Percentiles rank a stretch among this genome's conserved stretches.
phyloP scores from a whole-genome alignment of 2,329 filamentous ascomycete species.

The Hypoxylon sp. region DNA sequence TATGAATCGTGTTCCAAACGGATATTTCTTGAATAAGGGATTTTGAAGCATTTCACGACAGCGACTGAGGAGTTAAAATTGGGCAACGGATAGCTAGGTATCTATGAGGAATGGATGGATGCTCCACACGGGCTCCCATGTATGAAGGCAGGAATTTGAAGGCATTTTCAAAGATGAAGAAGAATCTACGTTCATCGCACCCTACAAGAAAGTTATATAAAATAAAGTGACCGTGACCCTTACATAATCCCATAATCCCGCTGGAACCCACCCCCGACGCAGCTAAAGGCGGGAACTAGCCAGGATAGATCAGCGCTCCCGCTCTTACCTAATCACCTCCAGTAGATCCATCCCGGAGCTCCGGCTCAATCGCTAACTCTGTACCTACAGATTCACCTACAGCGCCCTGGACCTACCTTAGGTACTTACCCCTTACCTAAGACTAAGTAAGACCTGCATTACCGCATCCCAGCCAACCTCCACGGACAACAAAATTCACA shows the following conservation, averaged over 20 bases:
- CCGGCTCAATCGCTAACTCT: constrained; percentile 1
- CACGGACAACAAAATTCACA: not conserved
- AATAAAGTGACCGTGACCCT: not conserved
- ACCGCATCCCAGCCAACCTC: not conserved
- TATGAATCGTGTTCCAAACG: not conserved
- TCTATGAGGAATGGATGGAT: not conserved
- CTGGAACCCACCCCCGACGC: not conserved
- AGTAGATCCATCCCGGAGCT: not conserved
- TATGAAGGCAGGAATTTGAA: not conserved
- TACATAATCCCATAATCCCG: not conserved
- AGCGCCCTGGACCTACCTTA: too few species aligned
- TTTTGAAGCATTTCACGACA: not conserved
- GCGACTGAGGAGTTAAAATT: not conserved
- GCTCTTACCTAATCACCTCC: constrained; percentile 8
- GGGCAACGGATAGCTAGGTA: not conserved
- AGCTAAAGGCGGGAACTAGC: not conserved
- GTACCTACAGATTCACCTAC: too few species aligned
- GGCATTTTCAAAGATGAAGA: not conserved
- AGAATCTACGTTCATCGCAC: not conserved
- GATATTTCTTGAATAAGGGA: not conserved
- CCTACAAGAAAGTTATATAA: not conserved
- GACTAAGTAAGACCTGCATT: too few species aligned
- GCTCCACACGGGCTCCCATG: not conserved
- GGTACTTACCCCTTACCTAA: too few species aligned
- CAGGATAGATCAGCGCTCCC: not conserved